Evolutionary conservation across 129 eudicot species (phyloP).

Genomic region (Tanacetum coccineum): DNA sequence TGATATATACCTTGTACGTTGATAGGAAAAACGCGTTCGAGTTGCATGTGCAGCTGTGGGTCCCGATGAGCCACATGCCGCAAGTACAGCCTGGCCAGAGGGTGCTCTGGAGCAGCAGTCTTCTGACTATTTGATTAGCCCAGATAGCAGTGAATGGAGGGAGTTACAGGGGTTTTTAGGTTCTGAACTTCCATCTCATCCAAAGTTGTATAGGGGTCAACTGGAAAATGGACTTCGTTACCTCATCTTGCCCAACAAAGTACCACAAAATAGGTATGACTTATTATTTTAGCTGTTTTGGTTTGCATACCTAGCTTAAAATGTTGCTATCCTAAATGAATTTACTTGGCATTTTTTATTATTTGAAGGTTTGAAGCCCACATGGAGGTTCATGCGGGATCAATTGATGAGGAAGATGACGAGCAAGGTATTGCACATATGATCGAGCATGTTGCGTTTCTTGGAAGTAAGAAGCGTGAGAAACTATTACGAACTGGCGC

Average conservation of each 20-base stretch:
- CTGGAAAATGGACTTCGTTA: constrained; percentile 87
- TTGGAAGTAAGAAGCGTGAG: constrained; percentile 99
- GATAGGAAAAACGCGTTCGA: constrained; percentile 46
- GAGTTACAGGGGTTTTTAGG: constrained; percentile 69
- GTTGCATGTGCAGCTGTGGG: constrained; percentile 79
- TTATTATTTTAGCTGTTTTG: not conserved
- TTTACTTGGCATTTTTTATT: constrained; percentile 8
- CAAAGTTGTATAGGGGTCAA: constrained; percentile 81
- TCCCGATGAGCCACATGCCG: constrained; percentile 99
- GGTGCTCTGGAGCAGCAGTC: constrained; percentile 71
- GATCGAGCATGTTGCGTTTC: constrained; percentile 99
- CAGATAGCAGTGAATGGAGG: constrained; percentile 41
- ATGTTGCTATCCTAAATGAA: constrained; percentile 4
- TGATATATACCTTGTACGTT: constrained; percentile 20
- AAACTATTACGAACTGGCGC: constrained; percentile 95
- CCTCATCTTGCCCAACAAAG: constrained; percentile 93
- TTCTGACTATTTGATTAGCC: constrained; percentile 43
- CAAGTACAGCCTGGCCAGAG: constrained; percentile 92
- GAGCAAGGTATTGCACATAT: constrained; percentile 99
- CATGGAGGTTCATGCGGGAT: constrained; percentile 97
- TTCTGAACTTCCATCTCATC: constrained; percentile 86
- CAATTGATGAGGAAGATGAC: constrained; percentile 97
- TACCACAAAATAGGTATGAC: constrained; percentile 84
- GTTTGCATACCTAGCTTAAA: not conserved
- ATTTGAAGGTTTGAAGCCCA: constrained; percentile 86